Evolutionary conservation across 441 rosid species (phyloP), one percentile per base, ranked within the genome.

Genomic region (Gossypium schwendimanii): DNA sequence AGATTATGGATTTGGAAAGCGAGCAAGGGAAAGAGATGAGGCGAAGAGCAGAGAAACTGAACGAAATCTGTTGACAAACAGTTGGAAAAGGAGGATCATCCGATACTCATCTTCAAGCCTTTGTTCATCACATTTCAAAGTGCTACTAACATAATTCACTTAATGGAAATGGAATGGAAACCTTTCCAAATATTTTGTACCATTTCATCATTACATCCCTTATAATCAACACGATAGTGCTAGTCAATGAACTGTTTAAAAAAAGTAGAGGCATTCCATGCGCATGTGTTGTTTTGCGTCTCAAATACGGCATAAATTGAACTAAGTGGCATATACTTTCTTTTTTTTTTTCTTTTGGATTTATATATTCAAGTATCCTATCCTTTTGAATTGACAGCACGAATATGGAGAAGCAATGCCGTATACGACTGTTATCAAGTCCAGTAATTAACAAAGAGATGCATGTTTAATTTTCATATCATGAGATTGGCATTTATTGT

Each of bases 1-100:
- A 61, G 79, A 36, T 75, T 24, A 63, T 79, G 81, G 76, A 72
- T 47, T 18, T 33, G 12, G 57, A 49, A 17, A 72, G 15, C 6
- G 57, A 61, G 7, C 45, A 70, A 10, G 59, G 17, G 45, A 71
- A 33, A 15, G 73, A 69, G 14, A 62, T 69, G 53, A 73, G 64
- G 69, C 26, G 18, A 60, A 63, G 69, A 24, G 70, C 23, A 0
- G 52, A 53, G 18, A 36, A 73, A 74, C 4, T 73, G 10, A 55
- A 53, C 11, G 24, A 45, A n/a, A 33, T 41, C 24, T 39, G 59
- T 2, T 33, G 71, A 14, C n/a, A 3, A 39, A 70, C 77, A 6
- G 18, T 71, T 17, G 39, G 5, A 3, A 49, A 21, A 12, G 75
- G 77, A n/a, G 72, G 72, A 20, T 69, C 75, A 0, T 73, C 75